phyloP scores from a whole-genome alignment of 208 protist species.

The Herpetomonas tarakana region DNA sequence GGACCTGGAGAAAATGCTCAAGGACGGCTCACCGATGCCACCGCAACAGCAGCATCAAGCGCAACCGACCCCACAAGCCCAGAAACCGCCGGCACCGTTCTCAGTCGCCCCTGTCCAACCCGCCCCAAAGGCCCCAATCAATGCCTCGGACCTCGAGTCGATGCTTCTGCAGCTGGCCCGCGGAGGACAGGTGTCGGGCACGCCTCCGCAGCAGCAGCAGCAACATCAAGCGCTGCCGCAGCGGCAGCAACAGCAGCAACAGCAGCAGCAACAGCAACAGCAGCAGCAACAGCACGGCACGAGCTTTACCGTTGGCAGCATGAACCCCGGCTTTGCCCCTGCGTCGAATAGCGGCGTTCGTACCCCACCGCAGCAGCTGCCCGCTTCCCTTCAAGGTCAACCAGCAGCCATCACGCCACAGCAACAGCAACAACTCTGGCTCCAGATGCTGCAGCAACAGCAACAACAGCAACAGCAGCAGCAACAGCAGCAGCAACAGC shows the following conservation, averaged over 20 bases:
- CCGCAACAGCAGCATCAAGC: neutral
- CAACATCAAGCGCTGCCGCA: neutral
- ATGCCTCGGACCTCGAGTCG: conserved; percentile 53
- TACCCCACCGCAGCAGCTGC: neutral
- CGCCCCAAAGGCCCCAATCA: conserved; percentile 26
- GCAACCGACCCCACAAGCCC: neutral
- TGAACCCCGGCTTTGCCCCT: neutral
- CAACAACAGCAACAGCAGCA: conserved; percentile 24
- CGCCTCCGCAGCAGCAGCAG: neutral
- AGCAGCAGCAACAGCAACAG: neutral
- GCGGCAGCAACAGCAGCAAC: neutral
- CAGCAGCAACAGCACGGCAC: neutral
- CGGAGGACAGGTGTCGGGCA: neutral
- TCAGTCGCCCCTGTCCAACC: neutral
- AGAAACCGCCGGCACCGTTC: neutral
- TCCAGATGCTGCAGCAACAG: conserved; percentile 18
- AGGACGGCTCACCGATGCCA: conserved; percentile 3
- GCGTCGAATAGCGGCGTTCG: neutral
- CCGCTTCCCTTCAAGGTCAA: neutral
- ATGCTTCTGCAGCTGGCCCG: conserved; percentile 24
- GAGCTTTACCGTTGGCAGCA: neutral
- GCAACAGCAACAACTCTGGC: conserved; percentile 12
- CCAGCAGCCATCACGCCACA: neutral
- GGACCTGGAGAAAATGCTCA: conserved; percentile 60
- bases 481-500: conserved; percentile 13